Evolutionary conservation across 257 asterid species (phyloP), one percentile per base, ranked within the genome.

Genomic region (Vinca minor): DNA sequence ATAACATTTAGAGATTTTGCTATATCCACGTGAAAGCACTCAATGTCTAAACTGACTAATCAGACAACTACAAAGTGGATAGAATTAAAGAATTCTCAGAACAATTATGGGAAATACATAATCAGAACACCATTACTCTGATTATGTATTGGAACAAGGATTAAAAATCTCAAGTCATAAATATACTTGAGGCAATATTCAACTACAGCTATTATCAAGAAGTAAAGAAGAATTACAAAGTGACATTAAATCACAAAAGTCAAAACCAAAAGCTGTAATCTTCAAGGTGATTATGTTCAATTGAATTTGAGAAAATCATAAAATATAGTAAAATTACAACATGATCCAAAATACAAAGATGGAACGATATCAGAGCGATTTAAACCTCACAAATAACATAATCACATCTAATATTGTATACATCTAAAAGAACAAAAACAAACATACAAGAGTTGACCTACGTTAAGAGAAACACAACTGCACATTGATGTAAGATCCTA

Each of bases 41-140:
- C 28, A 7, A 61, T 25, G 29, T 4, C 46, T 42, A 44, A 6
- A 14, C 47, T 9, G 59, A n/a, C 53, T 23, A 59, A 41, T 59
- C 45, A 60, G 46, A 48, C 21, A 35, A 28, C 49, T 26, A 68
- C 63, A 49, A 18, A 13, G 68, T 41, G 52, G 26, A 59, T n/a
- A 34, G 15, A 45, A 21, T 58, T 45, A 23, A 34, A 18, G 45
- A 66, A n/a, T 32, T 35, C 21, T n/a, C 8, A n/a, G 36, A 26
- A 67, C 34, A 44, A 42, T 29, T 31, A 42, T 35, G 23, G 32
- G 39, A 32, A 55, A n/a, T n/a, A n/a, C n/a, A n/a, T 4, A 14
- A 41, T 29, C 3, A 50, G 25, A 21, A 50, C 34, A 23, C 1
- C 18, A 10, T 3, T 25, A 23, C 5, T 49, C 15, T 49, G 56